These are phyloP conservation scores for Ceratorhiza oryzae-sativae DNA, from an alignment of 1,284 basidiomycete species.

Conservation along the genomic window DNA sequence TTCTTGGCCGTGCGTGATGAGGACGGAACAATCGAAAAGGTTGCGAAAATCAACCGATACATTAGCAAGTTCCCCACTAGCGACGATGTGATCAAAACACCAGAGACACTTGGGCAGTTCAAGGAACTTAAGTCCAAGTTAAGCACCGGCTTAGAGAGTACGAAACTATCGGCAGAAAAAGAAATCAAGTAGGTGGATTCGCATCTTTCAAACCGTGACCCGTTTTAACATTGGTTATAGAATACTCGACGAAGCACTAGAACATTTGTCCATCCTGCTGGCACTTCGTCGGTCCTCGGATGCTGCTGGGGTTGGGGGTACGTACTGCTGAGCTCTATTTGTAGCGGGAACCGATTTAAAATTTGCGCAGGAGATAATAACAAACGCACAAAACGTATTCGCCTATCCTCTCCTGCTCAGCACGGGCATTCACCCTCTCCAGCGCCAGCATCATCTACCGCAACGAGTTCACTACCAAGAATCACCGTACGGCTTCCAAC, in stretches of 20 bases:
- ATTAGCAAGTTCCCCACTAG: constrained; percentile 68
- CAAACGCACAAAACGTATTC: constrained; percentile 76
- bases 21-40: constrained; percentile 61
- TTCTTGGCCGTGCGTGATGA: constrained; percentile 70
- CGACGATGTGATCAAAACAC: constrained; percentile 66
- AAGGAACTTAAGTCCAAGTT: constrained; percentile 70
- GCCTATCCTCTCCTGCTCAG: constrained; percentile 65
- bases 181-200: constrained; percentile 65
- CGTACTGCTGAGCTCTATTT: constrained; percentile 47
- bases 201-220: constrained; percentile 17
- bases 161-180: constrained; percentile 63
- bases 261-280: constrained; percentile 69
- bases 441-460: constrained; percentile 46
- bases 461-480: constrained; percentile 22
- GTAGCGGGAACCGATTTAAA: neutral
- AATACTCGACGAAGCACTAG: constrained; percentile 71
- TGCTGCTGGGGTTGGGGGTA: constrained; percentile 56
- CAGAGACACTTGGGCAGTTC: constrained; percentile 69
- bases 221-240: constrained; percentile 52
- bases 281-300: constrained; percentile 75
- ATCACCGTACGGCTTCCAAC: constrained; percentile 19
- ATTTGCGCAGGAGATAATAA: constrained; percentile 52
- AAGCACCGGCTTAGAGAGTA: constrained; percentile 64
- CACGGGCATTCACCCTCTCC: constrained; percentile 55
- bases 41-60: constrained; percentile 72